phyloP scores from a whole-genome alignment of 768 basidiomycete genomes.

The Stropharia rugosoannulata region DNA sequence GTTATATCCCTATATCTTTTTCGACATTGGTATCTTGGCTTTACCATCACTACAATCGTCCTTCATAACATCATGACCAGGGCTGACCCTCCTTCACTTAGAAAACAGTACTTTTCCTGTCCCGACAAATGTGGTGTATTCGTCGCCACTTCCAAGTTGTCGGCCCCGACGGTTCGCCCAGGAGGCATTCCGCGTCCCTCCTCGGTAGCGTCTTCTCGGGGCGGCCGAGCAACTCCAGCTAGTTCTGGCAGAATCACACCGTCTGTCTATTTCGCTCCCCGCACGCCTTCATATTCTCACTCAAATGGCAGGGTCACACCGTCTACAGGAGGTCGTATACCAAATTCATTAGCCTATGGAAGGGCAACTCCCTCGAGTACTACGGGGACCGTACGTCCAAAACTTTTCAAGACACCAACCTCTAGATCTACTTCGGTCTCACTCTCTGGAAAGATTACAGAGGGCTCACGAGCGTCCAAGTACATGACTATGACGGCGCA shows the following conservation, averaged over 20 bases:
- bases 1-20: slow-evolving; percentile 28
- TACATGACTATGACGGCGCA: slow-evolving; percentile 85
- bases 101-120: slow-evolving; percentile 84
- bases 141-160: slow-evolving; percentile 79
- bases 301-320: slow-evolving; percentile 41
- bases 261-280: slow-evolving; percentile 34
- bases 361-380: slow-evolving; percentile 39
- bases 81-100: slow-evolving; percentile 25
- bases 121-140: slow-evolving; percentile 90
- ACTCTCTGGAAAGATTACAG: slow-evolving; percentile 57
- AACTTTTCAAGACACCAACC: slow-evolving; percentile 31
- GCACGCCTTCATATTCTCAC: slow-evolving; percentile 34
- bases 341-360: slow-evolving; percentile 40
- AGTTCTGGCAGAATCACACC: slow-evolving; percentile 52
- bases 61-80: neutral
- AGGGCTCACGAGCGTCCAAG: slow-evolving; percentile 82
- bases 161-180: slow-evolving; percentile 65
- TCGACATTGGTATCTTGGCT: neutral
- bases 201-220: slow-evolving; percentile 76
- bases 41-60: neutral
- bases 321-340: slow-evolving; percentile 46
- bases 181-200: slow-evolving; percentile 58
- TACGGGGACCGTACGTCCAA: slow-evolving; percentile 28
- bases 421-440: slow-evolving; percentile 28
- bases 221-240: slow-evolving; percentile 61